Base-by-base conservation (phyloP, 768 basidiomycete genomes). In the Pulveroboletus frians region DNA sequence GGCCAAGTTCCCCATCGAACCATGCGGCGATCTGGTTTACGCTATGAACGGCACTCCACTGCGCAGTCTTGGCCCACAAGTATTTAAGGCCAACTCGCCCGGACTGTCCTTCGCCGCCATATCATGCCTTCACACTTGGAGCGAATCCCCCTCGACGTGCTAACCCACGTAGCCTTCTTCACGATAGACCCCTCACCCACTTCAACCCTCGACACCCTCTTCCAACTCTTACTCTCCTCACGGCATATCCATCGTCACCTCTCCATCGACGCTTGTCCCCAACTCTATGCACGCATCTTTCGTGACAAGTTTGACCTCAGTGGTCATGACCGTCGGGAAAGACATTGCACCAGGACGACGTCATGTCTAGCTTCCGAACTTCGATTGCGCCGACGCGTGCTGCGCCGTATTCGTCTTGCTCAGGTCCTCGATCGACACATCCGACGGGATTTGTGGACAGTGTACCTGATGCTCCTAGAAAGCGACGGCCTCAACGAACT, bases 381-480 rank as follows among this genome's bases (percentile, higher is more conserved):
- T 32, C 67, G 74, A 8, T 64, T 63, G 3, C 72, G 84, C 27
- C 74, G 69, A 54, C 66, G 63, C 39, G 67, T 79, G 26, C 62
- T 86, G 31, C 72, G 71, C 35, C 76, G 80, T 50, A 74, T 77
- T 44, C 68, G 73, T 20, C 66, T 59, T 27, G 51, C 43, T 21
- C 52, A 52, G 17, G 50, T 76, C 39, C 64, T 70, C 3, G 36
- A 44, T 4, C 54, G 48, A 26, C 51, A 59, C 23, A 52, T 77
- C 38, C 54, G 61, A 1, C 68, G 71, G 32, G 82, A 83, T 60
- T 58, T 85, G 20, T 82, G 80, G 75, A 76, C 76, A 8, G 75
- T 75, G 6, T 71, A 81, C 49, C 70, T 80, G 52, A 82, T 85
- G 77, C 59, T 79, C n/a, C 59, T 82, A 29, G 84, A 86, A 60